phyloP scores from a whole-genome alignment of 2,329 filamentous ascomycete genomes.

The Metarhizium robertsii region DNA sequence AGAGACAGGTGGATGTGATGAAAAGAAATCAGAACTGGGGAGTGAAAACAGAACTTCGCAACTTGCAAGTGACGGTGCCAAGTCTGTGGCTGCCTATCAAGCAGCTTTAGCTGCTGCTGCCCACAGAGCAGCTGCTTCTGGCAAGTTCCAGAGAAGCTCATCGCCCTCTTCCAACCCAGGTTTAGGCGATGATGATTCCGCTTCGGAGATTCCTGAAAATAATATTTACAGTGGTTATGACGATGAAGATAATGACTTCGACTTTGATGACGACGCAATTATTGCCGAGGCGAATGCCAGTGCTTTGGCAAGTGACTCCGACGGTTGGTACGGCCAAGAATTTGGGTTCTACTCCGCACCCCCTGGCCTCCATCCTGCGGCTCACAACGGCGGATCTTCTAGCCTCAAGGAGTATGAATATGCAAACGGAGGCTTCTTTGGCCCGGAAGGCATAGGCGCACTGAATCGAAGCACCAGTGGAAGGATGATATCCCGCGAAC shows the following conservation, averaged over 20 bases:
- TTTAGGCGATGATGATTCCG: slow-evolving; percentile 3
- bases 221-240: slow-evolving; percentile 38
- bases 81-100: slow-evolving; percentile 58
- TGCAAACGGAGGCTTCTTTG: slow-evolving; percentile 82
- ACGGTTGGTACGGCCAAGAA: slow-evolving; percentile 92
- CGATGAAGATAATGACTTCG: slow-evolving; percentile 55
- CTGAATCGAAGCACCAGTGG: slow-evolving; percentile 64
- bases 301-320: slow-evolving; percentile 81
- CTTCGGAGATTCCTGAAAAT: slow-evolving; percentile 4
- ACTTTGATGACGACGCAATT: slow-evolving; percentile 77
- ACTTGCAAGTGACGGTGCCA: slow-evolving; percentile 6
- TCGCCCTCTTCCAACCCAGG: slow-evolving; percentile 22
- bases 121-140: slow-evolving; percentile 63
- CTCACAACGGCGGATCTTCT: slow-evolving; percentile 28
- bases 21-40: not conserved
- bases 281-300: slow-evolving; percentile 94
- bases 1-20: not conserved
- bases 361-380: slow-evolving; percentile 30
- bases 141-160: slow-evolving; percentile 60
- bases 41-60: slow-evolving; percentile 1
- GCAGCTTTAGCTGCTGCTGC: slow-evolving; percentile 76
- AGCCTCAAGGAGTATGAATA: slow-evolving; percentile 42
- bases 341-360: slow-evolving; percentile 86
- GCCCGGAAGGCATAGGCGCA: slow-evolving; percentile 48
- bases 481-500: slow-evolving; percentile 66